Conservation (phyloP, 1,284 basidiomycete species). For the Pyrrhoderma lamaoense region DNA sequence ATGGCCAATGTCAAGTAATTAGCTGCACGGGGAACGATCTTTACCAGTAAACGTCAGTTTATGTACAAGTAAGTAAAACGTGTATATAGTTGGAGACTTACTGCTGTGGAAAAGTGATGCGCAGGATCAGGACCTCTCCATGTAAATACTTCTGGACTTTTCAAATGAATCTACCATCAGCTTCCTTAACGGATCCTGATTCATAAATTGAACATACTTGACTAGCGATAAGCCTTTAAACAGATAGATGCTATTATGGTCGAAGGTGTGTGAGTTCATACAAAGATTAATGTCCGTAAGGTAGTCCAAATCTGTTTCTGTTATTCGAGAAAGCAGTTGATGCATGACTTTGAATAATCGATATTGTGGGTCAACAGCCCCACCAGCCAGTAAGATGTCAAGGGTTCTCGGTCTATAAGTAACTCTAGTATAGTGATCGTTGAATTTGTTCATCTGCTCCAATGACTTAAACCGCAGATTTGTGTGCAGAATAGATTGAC, state of each 20-base stretch:
- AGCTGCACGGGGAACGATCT: slow-evolving; percentile 44
- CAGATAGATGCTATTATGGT: slow-evolving; percentile 31
- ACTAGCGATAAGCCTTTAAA: slow-evolving; percentile 34
- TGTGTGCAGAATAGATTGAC: slow-evolving; percentile 26
- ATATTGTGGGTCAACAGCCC: slow-evolving; percentile 21
- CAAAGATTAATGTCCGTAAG: slow-evolving; percentile 26
- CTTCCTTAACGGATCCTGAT: too few relatives aligned
- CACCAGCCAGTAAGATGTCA: slow-evolving; percentile 27
- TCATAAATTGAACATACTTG: slow-evolving; percentile 30
- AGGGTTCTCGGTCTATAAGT: slow-evolving; percentile 25
- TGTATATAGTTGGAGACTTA: slow-evolving; percentile 26
- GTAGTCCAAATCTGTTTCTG: background rate
- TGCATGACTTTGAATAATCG: slow-evolving; percentile 29
- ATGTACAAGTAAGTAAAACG: background rate
- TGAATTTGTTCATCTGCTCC: slow-evolving; percentile 27
- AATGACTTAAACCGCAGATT: slow-evolving; percentile 28
- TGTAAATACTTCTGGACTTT: slow-evolving; percentile 41
- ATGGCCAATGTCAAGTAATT: slow-evolving; percentile 38
- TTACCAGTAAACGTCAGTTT: background rate
- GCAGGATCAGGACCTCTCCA: slow-evolving; percentile 55
- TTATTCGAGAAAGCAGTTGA: slow-evolving; percentile 23
- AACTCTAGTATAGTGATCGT: slow-evolving; percentile 19
- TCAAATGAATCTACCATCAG: background rate
- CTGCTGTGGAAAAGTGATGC: slow-evolving; percentile 53
- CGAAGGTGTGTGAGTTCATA: slow-evolving; percentile 37